Base-by-base conservation (phyloP, 73 alveolate genomes). In the Blepharisma stoltei region DNA sequence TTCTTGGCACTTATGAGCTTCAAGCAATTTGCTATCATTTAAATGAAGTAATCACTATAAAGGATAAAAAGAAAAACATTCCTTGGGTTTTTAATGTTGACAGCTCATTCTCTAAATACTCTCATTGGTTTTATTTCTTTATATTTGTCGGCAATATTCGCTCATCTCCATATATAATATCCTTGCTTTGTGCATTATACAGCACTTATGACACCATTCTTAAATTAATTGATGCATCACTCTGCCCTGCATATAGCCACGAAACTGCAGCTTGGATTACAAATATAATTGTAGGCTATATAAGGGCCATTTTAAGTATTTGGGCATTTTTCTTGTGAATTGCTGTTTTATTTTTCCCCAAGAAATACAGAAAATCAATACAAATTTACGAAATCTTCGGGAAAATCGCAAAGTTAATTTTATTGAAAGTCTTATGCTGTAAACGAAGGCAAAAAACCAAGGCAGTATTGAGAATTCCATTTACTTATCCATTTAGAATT, bases 91-190 rank as follows among this genome's bases (percentile, higher is more conserved):
- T 60, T 14, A n/a, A 9, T 8, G 18, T 60, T 14, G 23, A 60
- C 1, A 60, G 45, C 73, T 3, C 37, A 9, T 60, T 60, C 23
- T 60, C 73, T 0, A 25, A 14, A 9, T 60, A 60, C 4, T 60
- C 73, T 20, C 73, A 60, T 60, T 25, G 23, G 14, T 60, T 20
- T 25, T 60, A 60, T 38, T 25, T 25, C 23, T 60, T 60, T 8
- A 9, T 60, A 18, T 60, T 60, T 60, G 11, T 60, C 2, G 73
- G 73, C 18, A 60, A 60, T 60, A n/a, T 60, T 5, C 14, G 73
- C 37, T 14, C 46, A 18, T 18, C 48, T n/a, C 73, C 73, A 14
- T 60, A 60, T 60, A 14, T 20, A 8, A 25, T 60, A 0, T 18
- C 73, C 23, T 60, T 60, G 14, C 14, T 60, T 18, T 60, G 48